Percentiles rank a stretch among this genome's conserved stretches.
These are phyloP conservation scores for Cladorrhinum sp. DNA, from an alignment of 2,329 filamentous ascomycete species.

Conservation along the genomic window DNA sequence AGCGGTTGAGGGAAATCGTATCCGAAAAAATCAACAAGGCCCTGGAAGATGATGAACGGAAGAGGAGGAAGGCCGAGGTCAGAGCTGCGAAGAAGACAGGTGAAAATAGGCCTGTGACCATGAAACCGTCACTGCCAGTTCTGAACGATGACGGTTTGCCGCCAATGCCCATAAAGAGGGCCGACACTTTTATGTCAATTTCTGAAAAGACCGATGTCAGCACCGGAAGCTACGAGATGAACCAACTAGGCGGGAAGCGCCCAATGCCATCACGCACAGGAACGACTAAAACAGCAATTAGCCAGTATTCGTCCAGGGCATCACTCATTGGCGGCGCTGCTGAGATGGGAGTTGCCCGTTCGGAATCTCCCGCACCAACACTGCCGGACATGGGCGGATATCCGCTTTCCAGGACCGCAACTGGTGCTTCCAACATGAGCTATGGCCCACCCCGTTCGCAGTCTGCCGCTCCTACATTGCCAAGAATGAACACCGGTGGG, in stretches of 20 bases:
- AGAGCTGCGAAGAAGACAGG: conserved; percentile 54
- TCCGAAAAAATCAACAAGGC: conserved; percentile 84
- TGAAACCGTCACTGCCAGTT: conserved; percentile 65
- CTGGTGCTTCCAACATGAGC: conserved; percentile 27
- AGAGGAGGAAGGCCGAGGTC: conserved; percentile 49
- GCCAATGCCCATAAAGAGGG: conserved; percentile 57
- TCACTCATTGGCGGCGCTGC: conserved; percentile 33
- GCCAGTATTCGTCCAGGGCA: conserved; percentile 30
- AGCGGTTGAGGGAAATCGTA: conserved; percentile 78
- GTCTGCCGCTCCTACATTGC: neutral
- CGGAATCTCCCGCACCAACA: conserved; percentile 31
- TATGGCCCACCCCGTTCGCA: conserved; percentile 18
- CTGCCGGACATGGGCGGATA: conserved; percentile 23
- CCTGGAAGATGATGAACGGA: conserved; percentile 71
- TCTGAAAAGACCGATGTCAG: conserved; percentile 60
- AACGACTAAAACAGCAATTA: conserved; percentile 27
- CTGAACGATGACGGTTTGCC: conserved; percentile 51
- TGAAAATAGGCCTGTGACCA: conserved; percentile 47
- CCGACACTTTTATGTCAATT: conserved; percentile 59
- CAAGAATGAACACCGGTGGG: neutral
- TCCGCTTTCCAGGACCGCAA: conserved; percentile 25
- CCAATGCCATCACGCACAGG: conserved; percentile 39
- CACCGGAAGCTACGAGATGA: conserved; percentile 53
- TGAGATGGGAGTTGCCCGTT: conserved; percentile 30
- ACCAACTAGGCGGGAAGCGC: conserved; percentile 49